phyloP scores from a whole-genome alignment of 306 rosid genomes.

The Cicer chorassanicum region DNA sequence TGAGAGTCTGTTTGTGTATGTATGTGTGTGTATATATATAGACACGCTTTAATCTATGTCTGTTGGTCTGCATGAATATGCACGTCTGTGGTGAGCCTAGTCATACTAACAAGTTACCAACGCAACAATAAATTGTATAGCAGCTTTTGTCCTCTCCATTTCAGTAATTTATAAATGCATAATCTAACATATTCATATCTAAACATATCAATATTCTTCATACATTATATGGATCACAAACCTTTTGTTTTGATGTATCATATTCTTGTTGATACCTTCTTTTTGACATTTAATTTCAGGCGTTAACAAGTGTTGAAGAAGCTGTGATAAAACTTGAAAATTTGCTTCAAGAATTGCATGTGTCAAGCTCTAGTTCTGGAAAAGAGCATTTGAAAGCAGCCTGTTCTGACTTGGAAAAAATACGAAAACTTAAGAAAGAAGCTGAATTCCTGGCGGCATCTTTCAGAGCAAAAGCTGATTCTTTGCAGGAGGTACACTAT shows the following conservation, averaged over 20 bases:
- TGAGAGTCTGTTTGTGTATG: not conserved
- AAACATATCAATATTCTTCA: conserved; percentile 1
- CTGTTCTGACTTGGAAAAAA: conserved; percentile 96
- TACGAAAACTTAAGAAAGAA: conserved; percentile 92
- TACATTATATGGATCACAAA: conserved; percentile 35
- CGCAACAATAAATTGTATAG: conserved; percentile 17
- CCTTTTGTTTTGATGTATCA: conserved; percentile 30
- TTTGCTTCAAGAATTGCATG: conserved; percentile 90
- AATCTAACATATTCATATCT: not conserved
- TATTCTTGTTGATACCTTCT: conserved; percentile 36
- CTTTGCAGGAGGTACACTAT: conserved; percentile 71
- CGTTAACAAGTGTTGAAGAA: conserved; percentile 90
- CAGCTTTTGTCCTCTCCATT: conserved; percentile 3
- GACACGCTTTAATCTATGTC: not conserved
- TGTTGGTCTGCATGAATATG: conserved; percentile 2
- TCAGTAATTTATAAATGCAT: conserved; percentile 20
- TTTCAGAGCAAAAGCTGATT: conserved; percentile 92
- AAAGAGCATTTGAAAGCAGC: conserved; percentile 97
- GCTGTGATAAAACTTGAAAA: conserved; percentile 82
- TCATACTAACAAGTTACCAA: not conserved
- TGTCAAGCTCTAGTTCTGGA: conserved; percentile 78
- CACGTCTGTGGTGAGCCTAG: conserved; percentile 1
- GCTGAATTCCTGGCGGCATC: conserved; percentile 98
- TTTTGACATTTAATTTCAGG: conserved; percentile 64
- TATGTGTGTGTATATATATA: no score